Conservation (phyloP, 176 grass and related monocot genomes). For the Zea luxurians region DNA sequence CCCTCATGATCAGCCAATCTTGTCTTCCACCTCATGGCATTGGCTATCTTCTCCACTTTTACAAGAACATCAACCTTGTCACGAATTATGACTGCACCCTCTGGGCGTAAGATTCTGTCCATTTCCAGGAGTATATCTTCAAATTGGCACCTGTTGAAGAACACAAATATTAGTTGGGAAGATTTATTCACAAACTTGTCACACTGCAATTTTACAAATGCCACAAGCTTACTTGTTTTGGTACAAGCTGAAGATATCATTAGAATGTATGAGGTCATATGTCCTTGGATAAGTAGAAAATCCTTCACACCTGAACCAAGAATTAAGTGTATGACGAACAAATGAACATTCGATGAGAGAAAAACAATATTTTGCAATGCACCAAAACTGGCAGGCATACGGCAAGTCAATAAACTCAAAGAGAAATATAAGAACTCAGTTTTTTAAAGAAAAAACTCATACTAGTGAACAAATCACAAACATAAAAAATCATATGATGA, state of each 20-base stretch:
- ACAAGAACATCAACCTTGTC: constrained; percentile 66
- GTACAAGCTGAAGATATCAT: constrained; percentile 70
- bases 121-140: constrained; percentile 90
- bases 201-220: neutral
- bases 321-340: constrained; percentile 22
- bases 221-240: constrained; percentile 57
- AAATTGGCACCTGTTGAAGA: constrained; percentile 64
- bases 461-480: constrained; percentile 6
- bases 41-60: constrained; percentile 62
- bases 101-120: constrained; percentile 83
- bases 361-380: neutral
- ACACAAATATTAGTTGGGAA: constrained; percentile 20
- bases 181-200: constrained; percentile 21
- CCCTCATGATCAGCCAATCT: constrained; percentile 62
- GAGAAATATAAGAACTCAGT: neutral
- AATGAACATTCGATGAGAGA: constrained; percentile 5
- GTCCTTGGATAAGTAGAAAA: constrained; percentile 97
- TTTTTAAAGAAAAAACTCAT: neutral
- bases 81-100: constrained; percentile 73
- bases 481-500: neutral
- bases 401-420: neutral
- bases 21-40: constrained; percentile 69
- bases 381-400: neutral
- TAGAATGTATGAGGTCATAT: constrained; percentile 89
- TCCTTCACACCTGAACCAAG: constrained; percentile 78